Conservation (phyloP, 2,329 filamentous ascomycete species). For the Geoglossum cookeanum region DNA sequence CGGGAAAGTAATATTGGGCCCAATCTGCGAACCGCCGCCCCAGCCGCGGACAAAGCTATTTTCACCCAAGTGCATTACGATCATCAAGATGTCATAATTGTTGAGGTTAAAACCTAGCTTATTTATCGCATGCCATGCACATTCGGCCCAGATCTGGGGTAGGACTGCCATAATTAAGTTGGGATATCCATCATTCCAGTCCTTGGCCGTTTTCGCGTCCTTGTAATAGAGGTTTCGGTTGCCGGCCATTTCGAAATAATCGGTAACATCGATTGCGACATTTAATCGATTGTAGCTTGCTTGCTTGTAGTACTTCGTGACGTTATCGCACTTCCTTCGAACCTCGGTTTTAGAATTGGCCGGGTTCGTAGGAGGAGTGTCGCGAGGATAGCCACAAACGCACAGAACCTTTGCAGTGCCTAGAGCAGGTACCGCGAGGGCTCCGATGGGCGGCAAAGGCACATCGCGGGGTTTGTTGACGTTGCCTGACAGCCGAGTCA, state of each 20-base stretch:
- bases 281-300: not conserved
- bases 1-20: no score
- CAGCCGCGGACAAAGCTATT: not conserved
- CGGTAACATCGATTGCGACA: not conserved
- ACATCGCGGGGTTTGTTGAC: not conserved
- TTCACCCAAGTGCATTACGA: not conserved
- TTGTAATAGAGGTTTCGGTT: not conserved
- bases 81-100: not conserved
- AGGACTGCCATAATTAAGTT: not conserved
- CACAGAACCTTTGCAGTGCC: not conserved
- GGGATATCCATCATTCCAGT: no score
- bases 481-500: not conserved
- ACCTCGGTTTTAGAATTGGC: not conserved
- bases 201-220: no score
- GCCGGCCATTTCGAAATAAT: not conserved
- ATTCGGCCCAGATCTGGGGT: not conserved
- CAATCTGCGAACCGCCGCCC: not conserved
- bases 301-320: not conserved
- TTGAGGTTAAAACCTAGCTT: not conserved
- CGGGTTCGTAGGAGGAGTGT: not conserved
- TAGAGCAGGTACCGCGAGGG: not conserved
- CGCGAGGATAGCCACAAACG: not conserved
- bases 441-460: not conserved
- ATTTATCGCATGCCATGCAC: not conserved
- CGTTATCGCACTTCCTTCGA: not conserved